These are phyloP conservation scores for Diaporthe amygdali DNA, from an alignment of 2,329 filamentous ascomycete genomes.

Conservation along the genomic window DNA sequence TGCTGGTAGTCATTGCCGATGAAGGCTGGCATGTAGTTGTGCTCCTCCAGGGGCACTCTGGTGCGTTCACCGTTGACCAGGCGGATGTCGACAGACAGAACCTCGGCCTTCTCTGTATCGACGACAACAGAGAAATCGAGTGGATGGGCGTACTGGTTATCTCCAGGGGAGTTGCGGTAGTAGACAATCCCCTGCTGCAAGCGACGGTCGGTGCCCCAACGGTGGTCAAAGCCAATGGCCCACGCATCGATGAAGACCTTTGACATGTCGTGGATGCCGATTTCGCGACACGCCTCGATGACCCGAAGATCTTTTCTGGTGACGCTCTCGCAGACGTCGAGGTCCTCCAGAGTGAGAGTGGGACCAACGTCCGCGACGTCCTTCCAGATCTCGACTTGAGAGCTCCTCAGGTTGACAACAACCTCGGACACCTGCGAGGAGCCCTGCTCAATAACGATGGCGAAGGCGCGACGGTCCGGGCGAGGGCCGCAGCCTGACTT, in stretches of 20 bases:
- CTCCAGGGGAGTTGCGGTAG: conserved; percentile 83
- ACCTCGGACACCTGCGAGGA: conserved; percentile 51
- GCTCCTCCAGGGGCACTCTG: conserved; percentile 76
- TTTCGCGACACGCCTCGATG: conserved; percentile 90
- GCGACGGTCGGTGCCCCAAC: conserved; percentile 78
- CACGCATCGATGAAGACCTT: conserved; percentile 97
- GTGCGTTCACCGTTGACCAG: conserved; percentile 76
- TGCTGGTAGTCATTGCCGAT: conserved; percentile 77
- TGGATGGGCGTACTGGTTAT: conserved; percentile 89
- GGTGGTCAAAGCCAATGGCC: conserved; percentile 94
- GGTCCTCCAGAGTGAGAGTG: conserved; percentile 82
- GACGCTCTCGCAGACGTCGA: conserved; percentile 78
- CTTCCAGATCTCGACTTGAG: conserved; percentile 49
- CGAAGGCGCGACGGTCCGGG: conserved; percentile 54
- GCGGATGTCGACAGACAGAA: conserved; percentile 85
- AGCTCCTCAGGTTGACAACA: conserved; percentile 52
- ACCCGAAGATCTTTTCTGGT: conserved; percentile 81
- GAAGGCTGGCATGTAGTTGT: conserved; percentile 71
- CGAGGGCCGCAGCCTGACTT: conserved; percentile 54
- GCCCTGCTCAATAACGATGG: conserved; percentile 51
- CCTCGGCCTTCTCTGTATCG: conserved; percentile 78
- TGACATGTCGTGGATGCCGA: conserved; percentile 84
- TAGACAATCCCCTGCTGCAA: conserved; percentile 96
- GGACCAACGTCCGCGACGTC: conserved; percentile 52
- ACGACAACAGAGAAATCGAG: conserved; percentile 95